Base-by-base conservation (phyloP, 1,284 basidiomycete species). In the Coriolopsis trogii region DNA sequence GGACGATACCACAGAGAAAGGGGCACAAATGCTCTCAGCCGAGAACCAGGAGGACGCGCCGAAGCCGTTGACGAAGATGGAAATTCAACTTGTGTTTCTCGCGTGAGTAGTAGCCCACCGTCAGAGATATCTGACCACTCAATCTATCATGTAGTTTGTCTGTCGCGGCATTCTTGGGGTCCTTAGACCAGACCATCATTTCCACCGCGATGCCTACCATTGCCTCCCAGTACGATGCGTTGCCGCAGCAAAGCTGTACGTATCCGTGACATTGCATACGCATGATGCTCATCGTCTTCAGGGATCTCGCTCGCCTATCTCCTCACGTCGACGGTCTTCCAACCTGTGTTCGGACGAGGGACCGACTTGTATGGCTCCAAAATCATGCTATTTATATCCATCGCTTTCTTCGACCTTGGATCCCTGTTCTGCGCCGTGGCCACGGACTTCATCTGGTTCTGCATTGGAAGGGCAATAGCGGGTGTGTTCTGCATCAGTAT, bases 281-380 rank as follows among this genome's bases (percentile, higher is more conserved):
- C 10, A n/a, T 3, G 13, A 26, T 23, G 15, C 34, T 49, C 20
- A 49, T 21, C 8, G 29, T 15, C 21, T 25, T 2, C 34, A 55
- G 53, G 53, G 53, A 55, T 55, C n/a, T 50, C 53, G 21, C 24
- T 49, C 20, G 36, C 53, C 9, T 55, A 55, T 25, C 43, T 55
- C 4, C 48, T 55, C 3, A 55, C 53, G n/a, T 55, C 53, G 15
- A 55, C 53, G 13, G 48, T 55, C 6, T 55, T 55, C 29, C 53
- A 55, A 26, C 53, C 53, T 15, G 46, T 55, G 34, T 55, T 55
- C 29, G 53, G 53, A 7, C 53, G 53, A 13, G 53, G 42, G 7
- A 50, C 48, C 20, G 53, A 55, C 24, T 28, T 55, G 16, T 55
- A 43, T n/a, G 53, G 53, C 4, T 55, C 42, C 2, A 30, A 40